Base-by-base conservation (phyloP, 2,329 filamentous ascomycete species). In the Diaporthe vexans region DNA sequence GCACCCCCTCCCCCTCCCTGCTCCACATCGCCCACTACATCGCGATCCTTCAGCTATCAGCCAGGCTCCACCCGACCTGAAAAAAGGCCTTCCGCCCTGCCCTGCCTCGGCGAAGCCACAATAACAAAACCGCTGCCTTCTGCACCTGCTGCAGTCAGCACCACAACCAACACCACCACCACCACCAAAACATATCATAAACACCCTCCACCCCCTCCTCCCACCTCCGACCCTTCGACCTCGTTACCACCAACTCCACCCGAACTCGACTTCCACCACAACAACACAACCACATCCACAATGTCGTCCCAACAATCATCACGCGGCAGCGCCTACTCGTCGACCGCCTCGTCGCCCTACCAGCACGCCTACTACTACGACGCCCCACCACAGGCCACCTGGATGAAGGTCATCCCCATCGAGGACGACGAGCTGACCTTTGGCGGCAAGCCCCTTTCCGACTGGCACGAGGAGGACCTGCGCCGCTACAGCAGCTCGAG, bases 351-450 rank as follows among this genome's bases (percentile, higher is more conserved):
- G 4, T 63, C 67, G 52, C 73, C 73, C 54, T 70, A 74, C 58
- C 72, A 74, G 11, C 73, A 75, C 59, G 57, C 33, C 33, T 52
- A 72, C 54, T 72, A 72, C 69, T 72, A 72, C 57, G 69, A 72
- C 46, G 57, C 46, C 19, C 69, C 63, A 74, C 52, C 80, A 83
- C 74, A 76, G 81, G 57, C 69, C 37, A 59, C 57, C 59, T 91
- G 88, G 89, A 85, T 89, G 76, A 84, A 87, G 71, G 86, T 87
- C 46, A 91, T 87, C 65, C 83, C 89, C 75, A 91, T 91, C 78
- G 89, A 91, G 73, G 89, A 91, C 79, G 89, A 91, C 73, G 89
- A 91, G 76, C 83, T 91, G 51, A 90, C 86, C 80, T 91, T 91
- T 77, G 88, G 89, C 73, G 89, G 89, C 78, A 91, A 91, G 85